A percentile compares a stretch with the other conserved stretches of the same genome.
Conservation (phyloP, 148 eudicot genomes). For the Bassia scoparia region DNA sequence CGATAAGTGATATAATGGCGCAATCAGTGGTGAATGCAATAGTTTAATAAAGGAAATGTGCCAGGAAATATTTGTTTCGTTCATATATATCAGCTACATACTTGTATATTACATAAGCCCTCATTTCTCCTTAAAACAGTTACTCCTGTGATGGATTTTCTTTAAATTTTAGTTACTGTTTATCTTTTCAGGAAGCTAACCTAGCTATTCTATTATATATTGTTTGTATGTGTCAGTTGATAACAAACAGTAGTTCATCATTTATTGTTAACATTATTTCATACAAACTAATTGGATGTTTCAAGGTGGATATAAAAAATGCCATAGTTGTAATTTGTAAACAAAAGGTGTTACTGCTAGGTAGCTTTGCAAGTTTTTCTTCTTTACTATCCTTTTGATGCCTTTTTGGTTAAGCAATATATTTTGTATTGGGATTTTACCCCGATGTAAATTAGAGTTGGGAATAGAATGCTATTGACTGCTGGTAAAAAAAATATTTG, state of each 20-base stretch:
- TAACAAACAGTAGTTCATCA: no score
- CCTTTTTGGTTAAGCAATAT: background rate
- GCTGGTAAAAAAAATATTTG: no score
- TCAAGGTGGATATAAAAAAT: background rate
- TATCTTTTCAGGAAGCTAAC: no score
- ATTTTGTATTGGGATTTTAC: background rate
- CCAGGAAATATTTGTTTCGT: background rate
- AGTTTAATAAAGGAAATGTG: background rate
- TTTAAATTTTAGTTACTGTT: no score
- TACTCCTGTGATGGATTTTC: background rate
- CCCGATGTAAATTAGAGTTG: background rate
- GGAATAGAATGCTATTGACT: no score
- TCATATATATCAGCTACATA: background rate
- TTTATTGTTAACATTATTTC: no score
- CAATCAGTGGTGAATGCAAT: background rate
- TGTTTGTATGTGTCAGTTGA: no score
- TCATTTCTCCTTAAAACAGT: background rate
- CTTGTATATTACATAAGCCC: background rate
- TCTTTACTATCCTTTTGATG: background rate
- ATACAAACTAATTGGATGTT: background rate
- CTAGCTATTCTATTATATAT: no score
- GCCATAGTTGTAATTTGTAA: no score
- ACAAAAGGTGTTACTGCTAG: background rate
- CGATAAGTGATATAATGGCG: background rate
- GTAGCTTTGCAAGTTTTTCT: no score